A percentile compares a stretch with the other conserved stretches of the same genome.
These are phyloP conservation scores for Cucurbita argyrosperma DNA, from an alignment of 306 rosid species.

Conservation along the genomic window DNA sequence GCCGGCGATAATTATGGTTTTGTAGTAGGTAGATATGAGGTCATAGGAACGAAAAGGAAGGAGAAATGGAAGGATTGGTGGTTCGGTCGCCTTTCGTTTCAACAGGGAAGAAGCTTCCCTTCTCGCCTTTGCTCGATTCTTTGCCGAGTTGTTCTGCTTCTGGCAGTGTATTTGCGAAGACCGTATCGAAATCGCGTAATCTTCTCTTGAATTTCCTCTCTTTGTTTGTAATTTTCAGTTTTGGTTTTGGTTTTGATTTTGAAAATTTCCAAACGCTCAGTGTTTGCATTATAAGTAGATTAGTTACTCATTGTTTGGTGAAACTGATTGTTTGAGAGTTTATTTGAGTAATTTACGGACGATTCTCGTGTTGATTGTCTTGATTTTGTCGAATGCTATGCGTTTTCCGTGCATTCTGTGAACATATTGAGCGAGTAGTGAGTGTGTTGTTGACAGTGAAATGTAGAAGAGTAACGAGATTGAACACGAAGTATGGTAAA, in stretches of 20 bases:
- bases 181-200: constrained; percentile 37
- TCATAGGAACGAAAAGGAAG: constrained; percentile 10
- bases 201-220: not conserved
- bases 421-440: not conserved
- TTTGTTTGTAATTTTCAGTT: not conserved
- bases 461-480: constrained; percentile 30
- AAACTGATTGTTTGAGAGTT: not conserved
- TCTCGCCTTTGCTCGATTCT: constrained; percentile 33
- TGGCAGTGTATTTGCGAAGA: constrained; percentile 13
- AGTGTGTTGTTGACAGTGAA: constrained; percentile 41
- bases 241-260: not conserved
- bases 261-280: not conserved
- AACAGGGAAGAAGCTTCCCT: constrained; percentile 53
- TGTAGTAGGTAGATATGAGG: constrained; percentile 25
- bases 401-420: not conserved
- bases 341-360: not conserved
- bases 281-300: not conserved
- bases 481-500: constrained; percentile 15
- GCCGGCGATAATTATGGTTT: not conserved
- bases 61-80: constrained; percentile 53
- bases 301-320: not conserved
- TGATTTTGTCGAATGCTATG: not conserved
- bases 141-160: constrained; percentile 34
- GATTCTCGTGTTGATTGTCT: not conserved
- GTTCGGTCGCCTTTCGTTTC: constrained; percentile 39